Percentiles rank a stretch among this genome's conserved stretches.
Evolutionary conservation across 176 grass and related monocot species (phyloP).

Genomic region (Bolboschoenus planiculmis): DNA sequence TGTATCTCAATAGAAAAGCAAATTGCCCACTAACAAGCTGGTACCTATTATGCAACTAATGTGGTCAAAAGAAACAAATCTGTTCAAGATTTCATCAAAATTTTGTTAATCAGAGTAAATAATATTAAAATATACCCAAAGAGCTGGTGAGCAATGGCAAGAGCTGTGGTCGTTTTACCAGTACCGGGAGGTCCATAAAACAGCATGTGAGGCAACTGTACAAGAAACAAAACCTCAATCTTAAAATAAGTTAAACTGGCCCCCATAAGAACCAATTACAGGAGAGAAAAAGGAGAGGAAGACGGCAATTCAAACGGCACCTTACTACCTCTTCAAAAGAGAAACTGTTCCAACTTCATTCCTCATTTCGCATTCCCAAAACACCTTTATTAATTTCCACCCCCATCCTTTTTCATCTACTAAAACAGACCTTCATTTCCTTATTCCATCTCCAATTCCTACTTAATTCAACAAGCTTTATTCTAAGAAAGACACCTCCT

Average conservation of each 20-base stretch:
- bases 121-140: constrained; percentile 49
- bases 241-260: neutral
- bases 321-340: neutral
- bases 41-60: neutral
- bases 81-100: neutral
- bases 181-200: constrained; percentile 95
- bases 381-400: neutral
- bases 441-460: neutral
- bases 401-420: neutral
- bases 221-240: constrained; percentile 11
- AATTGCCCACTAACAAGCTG: neutral
- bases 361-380: neutral
- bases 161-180: constrained; percentile 86
- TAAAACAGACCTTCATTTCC: neutral
- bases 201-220: constrained; percentile 87
- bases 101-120: neutral
- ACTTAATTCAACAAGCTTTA: neutral
- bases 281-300: neutral
- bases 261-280: neutral
- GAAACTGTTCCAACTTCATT: neutral
- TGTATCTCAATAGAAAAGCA: neutral
- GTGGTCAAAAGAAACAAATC: neutral
- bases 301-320: neutral
- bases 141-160: constrained; percentile 90
- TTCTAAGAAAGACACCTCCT: no score